Percentiles rank a stretch among this genome's conserved stretches.
Evolutionary conservation across 108 stramenopile genomes (phyloP).

Genomic region (Pseudonitzschia delicatissima): DNA sequence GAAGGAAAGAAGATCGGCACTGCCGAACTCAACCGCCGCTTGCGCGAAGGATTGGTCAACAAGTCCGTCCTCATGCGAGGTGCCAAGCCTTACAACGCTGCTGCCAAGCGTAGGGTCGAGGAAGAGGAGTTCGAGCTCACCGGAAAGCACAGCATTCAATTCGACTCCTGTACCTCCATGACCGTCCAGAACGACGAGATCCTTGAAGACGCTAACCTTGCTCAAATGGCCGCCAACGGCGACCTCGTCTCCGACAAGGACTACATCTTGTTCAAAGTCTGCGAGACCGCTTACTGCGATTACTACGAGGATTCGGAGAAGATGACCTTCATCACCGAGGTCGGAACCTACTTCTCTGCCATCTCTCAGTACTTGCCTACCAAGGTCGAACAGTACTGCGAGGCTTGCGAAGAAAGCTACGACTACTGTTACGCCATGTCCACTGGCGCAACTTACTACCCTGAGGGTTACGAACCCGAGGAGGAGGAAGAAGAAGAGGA

Average conservation of each 20-base stretch:
- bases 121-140: constrained; percentile 22
- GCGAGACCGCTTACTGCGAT: constrained; percentile 42
- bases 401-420: constrained; percentile 46
- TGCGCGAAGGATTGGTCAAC: constrained; percentile 4
- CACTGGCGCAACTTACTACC: constrained; percentile 15
- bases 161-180: constrained; percentile 21
- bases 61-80: constrained; percentile 4
- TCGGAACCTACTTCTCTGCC: constrained; percentile 47
- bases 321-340: constrained; percentile 50
- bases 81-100: constrained; percentile 7
- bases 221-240: constrained; percentile 27
- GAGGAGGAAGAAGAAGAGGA: constrained; percentile 21
- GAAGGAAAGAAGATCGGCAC: constrained; percentile 18
- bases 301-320: constrained; percentile 39
- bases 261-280: constrained; percentile 60
- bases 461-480: constrained; percentile 27
- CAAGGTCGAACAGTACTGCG: constrained; percentile 45
- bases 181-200: constrained; percentile 23
- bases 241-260: constrained; percentile 45
- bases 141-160: constrained; percentile 23
- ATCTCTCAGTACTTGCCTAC: constrained; percentile 45
- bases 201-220: constrained; percentile 30
- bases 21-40: constrained; percentile 6
- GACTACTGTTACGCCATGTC: constrained; percentile 43
- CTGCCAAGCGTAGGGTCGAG: constrained; percentile 24